Base-by-base conservation (phyloP, 352 stramenopile species). In the Phytophthora vignae region DNA sequence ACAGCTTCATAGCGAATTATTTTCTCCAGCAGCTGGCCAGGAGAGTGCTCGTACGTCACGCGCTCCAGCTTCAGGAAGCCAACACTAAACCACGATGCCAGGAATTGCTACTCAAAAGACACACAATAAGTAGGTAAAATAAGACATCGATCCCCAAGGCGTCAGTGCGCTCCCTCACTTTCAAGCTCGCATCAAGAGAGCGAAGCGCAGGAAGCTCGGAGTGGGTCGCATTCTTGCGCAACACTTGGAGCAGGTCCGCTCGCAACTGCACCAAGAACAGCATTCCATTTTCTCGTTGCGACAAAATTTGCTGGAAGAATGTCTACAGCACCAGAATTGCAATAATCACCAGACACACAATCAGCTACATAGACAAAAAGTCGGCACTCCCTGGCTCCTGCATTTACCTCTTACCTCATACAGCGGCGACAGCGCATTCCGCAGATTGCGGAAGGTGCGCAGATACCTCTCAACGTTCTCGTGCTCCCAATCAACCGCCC, bases 1-100 rank as follows among this genome's bases (percentile, higher is more conserved):
- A 99, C 97, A 6, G 92, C 92, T 69, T 99, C 96, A 71, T 98
- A 98, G 12, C 87, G 90, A 69, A 98, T 98, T 69, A 99, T 98
- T 72, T 97, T 97, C 77, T 99, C 97, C 55, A 99, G 88, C 2
- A 99, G 82, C 14, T 89, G 88, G 1, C 96, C 96, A 44, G 92
- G 77, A 11, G 96, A 98, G 38, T 90, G 73, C 48, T 99, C 90
- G 69, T 98, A 99, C 11, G 95, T 99, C 46, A 99, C 97, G 52
- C 95, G 84, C 72, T 93, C 79, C 22, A 98, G 79, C 31, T 93
- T 85, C 36, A 99, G 62, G 55, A 98, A 97, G 15, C 92, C 95
- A 25, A 97, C 93, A 50, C 87, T 93, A 67, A 99, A 99, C 87
- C 96, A 98, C 22, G 88, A 91, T 5, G 92, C 87, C 5, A 99